Evolutionary conservation across 1,139 yeast genomes (phyloP).

Genomic region (Eremothecium cymbalariae): DNA sequence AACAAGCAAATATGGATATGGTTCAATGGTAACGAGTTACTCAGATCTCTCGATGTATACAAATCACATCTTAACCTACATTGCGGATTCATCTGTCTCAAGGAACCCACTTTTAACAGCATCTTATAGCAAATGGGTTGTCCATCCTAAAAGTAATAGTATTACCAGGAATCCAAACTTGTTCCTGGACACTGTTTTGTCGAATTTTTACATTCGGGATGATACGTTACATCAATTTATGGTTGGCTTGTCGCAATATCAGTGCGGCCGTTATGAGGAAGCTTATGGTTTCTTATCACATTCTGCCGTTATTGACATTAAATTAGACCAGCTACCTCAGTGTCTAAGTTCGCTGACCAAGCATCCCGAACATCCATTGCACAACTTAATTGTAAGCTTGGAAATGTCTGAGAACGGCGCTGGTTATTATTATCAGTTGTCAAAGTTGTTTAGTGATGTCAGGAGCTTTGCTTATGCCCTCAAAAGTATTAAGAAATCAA

Average conservation of each 20-base stretch:
- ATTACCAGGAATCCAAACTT: conserved; percentile 7
- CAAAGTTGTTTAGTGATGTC: conserved; percentile 17
- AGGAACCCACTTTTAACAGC: conserved; percentile 19
- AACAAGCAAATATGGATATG: conserved; percentile 21
- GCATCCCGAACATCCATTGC: conserved; percentile 19
- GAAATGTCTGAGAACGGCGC: conserved; percentile 13
- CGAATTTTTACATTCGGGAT: conserved; percentile 18
- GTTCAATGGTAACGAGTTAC: conserved; percentile 22
- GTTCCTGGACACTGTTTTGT: conserved; percentile 17
- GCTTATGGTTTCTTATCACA: conserved; percentile 20
- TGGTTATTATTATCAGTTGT: conserved; percentile 18
- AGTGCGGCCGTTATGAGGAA: conserved; percentile 21
- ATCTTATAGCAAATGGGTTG: conserved; percentile 18
- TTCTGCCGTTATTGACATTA: conserved; percentile 6
- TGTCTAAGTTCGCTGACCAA: conserved; percentile 14
- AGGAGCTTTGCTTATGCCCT: conserved; percentile 20
- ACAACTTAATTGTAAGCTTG: conserved; percentile 18
- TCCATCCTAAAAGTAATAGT: conserved; percentile 8
- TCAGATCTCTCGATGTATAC: conserved; percentile 21
- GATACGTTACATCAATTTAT: conserved; percentile 23
- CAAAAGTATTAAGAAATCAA: conserved; percentile 25
- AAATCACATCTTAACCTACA: conserved; percentile 14
- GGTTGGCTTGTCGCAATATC: conserved; percentile 23
- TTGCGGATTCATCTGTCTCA: conserved; percentile 15
- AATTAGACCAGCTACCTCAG: conserved; percentile 21